Conservation (phyloP, 2,329 filamentous ascomycete genomes). For the Phyllosticta citrichinensis region DNA sequence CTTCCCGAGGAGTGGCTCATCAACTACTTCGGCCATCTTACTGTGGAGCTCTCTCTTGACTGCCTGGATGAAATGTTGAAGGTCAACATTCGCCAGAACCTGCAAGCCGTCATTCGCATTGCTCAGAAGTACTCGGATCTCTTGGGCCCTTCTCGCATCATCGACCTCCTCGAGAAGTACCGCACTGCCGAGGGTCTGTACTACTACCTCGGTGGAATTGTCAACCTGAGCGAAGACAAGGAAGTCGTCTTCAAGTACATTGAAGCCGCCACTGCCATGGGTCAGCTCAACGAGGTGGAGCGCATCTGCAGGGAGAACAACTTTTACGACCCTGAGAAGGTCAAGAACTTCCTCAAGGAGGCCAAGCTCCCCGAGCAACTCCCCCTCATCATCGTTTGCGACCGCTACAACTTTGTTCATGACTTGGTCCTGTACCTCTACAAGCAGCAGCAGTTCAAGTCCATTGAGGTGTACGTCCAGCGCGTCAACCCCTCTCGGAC, state of each 20-base stretch:
- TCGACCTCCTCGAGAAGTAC: constrained; percentile 95
- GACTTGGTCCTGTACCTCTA: constrained; percentile 94
- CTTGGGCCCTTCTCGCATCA: constrained; percentile 74
- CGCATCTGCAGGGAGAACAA: constrained; percentile 90
- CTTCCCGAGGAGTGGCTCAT: constrained; percentile 86
- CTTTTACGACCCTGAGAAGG: constrained; percentile 83
- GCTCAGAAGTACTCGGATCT: constrained; percentile 97
- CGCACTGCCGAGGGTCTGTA: constrained; percentile 94
- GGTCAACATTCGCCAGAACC: constrained; percentile 90
- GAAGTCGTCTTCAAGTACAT: constrained; percentile 99
- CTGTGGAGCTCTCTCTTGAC: constrained; percentile 88
- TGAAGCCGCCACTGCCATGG: constrained; percentile 88
- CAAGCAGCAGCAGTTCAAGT: constrained; percentile 98
- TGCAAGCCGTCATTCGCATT: constrained; percentile 88
- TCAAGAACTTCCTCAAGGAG: constrained; percentile 99
- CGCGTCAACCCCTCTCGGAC: constrained; percentile 87
- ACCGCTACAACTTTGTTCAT: constrained; percentile 98
- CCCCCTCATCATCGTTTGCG: constrained; percentile 94
- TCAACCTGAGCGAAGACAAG: constrained; percentile 89
- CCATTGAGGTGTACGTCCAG: constrained; percentile 96
- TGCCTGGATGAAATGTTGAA: constrained; percentile 96
- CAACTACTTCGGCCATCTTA: constrained; percentile 86
- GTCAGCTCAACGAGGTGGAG: constrained; percentile 91
- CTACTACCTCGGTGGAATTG: constrained; percentile 96
- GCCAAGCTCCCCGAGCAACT: constrained; percentile 85